Base-by-base conservation (phyloP, 2,329 filamentous ascomycete species). In the Incumbomyces lentus region DNA sequence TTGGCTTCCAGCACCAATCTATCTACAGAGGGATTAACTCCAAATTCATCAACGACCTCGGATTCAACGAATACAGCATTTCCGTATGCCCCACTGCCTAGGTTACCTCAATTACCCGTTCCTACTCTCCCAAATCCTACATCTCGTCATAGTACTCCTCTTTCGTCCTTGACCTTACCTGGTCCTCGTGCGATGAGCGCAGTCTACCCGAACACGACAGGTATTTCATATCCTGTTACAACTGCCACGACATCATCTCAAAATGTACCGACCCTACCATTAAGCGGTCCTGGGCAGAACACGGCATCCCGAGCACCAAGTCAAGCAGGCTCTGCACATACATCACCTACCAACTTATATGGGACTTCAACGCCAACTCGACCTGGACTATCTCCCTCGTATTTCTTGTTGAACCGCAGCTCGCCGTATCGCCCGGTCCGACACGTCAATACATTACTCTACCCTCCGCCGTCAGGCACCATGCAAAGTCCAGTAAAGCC, bases 351-450 rank as follows among this genome's bases (percentile, higher is more conserved):
- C n/a, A 75, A 74, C n/a, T 77, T 80, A 13, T 72, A 77, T 17
- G 84, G 76, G 44, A 69, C 69, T 6, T 69, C 72, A 37, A 75
- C 77, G 2, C 68, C 80, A 7, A 81, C 83, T 5, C 47, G 52
- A 19, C 78, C 79, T 37, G 82, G 85, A 29, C 76, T 92, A 53
- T 96, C 92, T 29, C 90, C 90, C 1, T 89, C 85, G 10, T 79
- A 86, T 59, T 93, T 93, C 65, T 72, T 95, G 32, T 84, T 86
- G 59, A 86, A 95, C 62, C 79, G 92, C 47, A 82, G 85, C 52
- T 96, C 90, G 46, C 92, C 92, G 2, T 96, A 96, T 66, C 85
- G 87, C 53, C 90, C 90, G 1, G 83, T 95, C 33, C 84, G 89
- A 44, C 78, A 86, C 50, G 86, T 95, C 49, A 88, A 92, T 56